Conservation (phyloP, 306 rosid species). For the Prunus padus region DNA sequence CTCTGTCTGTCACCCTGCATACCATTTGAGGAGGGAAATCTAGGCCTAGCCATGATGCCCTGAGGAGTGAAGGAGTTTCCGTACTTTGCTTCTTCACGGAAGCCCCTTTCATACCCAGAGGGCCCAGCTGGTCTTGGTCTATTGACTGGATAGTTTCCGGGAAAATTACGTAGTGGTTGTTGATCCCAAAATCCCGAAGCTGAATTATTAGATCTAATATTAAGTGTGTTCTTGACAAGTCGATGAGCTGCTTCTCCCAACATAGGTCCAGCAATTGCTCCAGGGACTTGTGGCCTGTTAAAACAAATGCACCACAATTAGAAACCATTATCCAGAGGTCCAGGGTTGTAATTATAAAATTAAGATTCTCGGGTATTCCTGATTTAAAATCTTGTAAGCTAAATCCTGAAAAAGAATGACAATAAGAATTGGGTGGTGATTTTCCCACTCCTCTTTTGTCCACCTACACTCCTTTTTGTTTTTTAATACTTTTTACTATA, state of each 20-base stretch:
- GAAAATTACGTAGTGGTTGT: conserved; percentile 29
- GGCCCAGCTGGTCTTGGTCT: conserved; percentile 61
- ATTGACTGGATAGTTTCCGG: conserved; percentile 44
- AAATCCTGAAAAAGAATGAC: background rate
- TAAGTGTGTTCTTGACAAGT: conserved; percentile 81
- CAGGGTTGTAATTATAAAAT: background rate
- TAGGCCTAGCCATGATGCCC: conserved; percentile 53
- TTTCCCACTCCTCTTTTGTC: no score
- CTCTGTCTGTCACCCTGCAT: conserved; percentile 58
- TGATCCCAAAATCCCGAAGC: conserved; percentile 61
- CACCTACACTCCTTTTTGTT: no score
- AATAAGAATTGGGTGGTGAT: conserved; percentile 13
- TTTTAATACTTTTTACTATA: no score
- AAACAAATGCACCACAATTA: conserved; percentile 23
- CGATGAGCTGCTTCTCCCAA: conserved; percentile 98
- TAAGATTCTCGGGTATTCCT: background rate
- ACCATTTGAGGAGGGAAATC: conserved; percentile 58
- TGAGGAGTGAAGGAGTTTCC: conserved; percentile 57
- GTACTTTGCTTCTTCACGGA: conserved; percentile 54
- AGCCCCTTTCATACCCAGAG: conserved; percentile 65
- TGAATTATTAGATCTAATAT: conserved; percentile 46
- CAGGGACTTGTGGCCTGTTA: conserved; percentile 74
- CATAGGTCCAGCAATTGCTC: conserved; percentile 77
- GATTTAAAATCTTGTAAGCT: background rate
- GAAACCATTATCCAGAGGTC: conserved; percentile 2